Percentiles rank a stretch among this genome's conserved stretches.
Conservation (phyloP, 2,329 filamentous ascomycete species). For the Aspergillus luchuensis region DNA sequence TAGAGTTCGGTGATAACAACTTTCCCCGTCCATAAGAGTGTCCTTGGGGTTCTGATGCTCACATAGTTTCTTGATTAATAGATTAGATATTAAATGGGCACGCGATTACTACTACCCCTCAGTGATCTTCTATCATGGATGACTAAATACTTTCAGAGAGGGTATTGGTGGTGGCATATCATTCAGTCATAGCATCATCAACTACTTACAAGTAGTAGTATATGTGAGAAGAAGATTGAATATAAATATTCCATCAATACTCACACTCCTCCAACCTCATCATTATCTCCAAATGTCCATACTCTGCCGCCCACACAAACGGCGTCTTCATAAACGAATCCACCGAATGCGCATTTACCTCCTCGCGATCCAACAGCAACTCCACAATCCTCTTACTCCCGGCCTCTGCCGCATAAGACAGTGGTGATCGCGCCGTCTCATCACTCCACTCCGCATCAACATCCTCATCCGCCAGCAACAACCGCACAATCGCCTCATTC, state of each 20-base stretch:
- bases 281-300: neutral
- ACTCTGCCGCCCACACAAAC: neutral
- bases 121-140: neutral
- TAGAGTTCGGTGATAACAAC: neutral
- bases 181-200: neutral
- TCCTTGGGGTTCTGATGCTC: too few relatives aligned
- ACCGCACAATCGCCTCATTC: neutral
- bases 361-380: neutral
- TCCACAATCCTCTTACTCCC: neutral
- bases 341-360: neutral
- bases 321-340: neutral
- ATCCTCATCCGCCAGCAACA: neutral
- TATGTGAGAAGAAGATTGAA: too few relatives aligned
- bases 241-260: neutral
- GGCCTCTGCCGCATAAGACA: neutral
- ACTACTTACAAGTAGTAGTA: neutral
- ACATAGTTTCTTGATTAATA: too few relatives aligned
- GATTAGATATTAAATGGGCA: neutral
- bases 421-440: neutral
- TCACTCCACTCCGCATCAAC: constrained; percentile 1
- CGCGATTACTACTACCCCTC: constrained; percentile 2
- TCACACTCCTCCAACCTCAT: neutral
- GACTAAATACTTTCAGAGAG: neutral
- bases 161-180: neutral
- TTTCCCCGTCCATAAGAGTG: neutral